Base-by-base conservation (phyloP, 1,284 basidiomycete species). In the Moesziomyces sp. region DNA sequence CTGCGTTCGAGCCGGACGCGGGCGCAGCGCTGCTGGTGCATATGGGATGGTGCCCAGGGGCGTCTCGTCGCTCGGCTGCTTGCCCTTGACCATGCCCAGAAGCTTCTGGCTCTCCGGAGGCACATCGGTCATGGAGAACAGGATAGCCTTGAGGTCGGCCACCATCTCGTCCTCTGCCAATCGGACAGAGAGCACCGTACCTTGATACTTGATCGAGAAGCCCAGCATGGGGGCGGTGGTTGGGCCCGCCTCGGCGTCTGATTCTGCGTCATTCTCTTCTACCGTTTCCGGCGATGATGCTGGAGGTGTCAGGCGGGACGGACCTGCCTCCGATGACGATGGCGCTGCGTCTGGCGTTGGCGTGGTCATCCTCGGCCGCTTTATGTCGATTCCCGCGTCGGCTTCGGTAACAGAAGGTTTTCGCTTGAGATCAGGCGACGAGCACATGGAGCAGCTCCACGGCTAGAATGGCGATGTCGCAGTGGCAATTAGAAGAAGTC, bases 81-180 rank as follows among this genome's bases (percentile, higher is more conserved):
- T 94, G 40, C 92, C 92, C 77, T 92, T 93, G 40, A 92, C 90
- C 28, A 96, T 85, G 1, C 93, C 93, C 14, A 95, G 87, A 56
- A 96, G 90, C 87, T 97, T 96, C 86, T 96, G 93, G 18, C 93
- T 87, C 73, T 92, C 92, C 26, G 90, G 88, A 3, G 93, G 93
- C 2, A 97, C 92, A 61, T 88, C 88, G 1, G 93, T 96, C 59
- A 93, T 83, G 35, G 86, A 87, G 70, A 90, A 88, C 42, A 97
- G 85, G 19, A 83, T 72, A 0, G 73, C 73, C 46, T 58, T 77
- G 46, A 77, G 59, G 26, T 84, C 54, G 83, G 86, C 54, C 13
- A 78, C 67, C 14, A 59, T 62, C 30, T 78, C 77, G 19, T 67
- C 58, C 52, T 68, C 54, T 8, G 52, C 52, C 5, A 78, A 54